Base-by-base conservation (phyloP, 192 early-diverging fungal species). In the Entomortierella beljakovae region DNA sequence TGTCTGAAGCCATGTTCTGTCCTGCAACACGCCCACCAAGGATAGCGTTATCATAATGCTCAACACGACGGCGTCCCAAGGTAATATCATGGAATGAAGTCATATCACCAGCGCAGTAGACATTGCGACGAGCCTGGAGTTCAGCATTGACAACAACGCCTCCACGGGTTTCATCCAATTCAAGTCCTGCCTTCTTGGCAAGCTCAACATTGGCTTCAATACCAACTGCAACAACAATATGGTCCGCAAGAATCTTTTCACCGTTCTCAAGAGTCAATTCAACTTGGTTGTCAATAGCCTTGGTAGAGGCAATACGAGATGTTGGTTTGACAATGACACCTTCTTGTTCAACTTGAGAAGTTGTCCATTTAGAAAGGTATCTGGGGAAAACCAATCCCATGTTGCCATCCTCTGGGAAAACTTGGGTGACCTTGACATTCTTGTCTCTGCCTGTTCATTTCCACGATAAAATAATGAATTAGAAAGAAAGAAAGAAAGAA, bases 71-170 rank as follows among this genome's bases (percentile, higher is more conserved):
- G 48, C 90, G 87, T 32, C 90, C 88, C 10, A 91, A 73, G 4
- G 85, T 85, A 20, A 87, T 71, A 69, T 91, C 90, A 54, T 91
- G 86, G 86, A 85, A 91, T 3, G 86, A 88, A 20, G 83, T 84
- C 64, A 88, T 87, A 67, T 91, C 89, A 46, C 90, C 90, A 34
- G 90, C 90, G 61, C 74, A 87, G 83, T 82, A 91, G 6, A 92
- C 88, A 72, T 88, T 85, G 2, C 76, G 80, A 28, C 87, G 86
- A 20, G 88, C 88, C 68, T 91, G 88, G 7, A 91, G 74, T 64
- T 89, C 88, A 26, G 90, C 88, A 70, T 91, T 91, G 43, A 89
- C 87, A 29, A 86, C 80, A 31, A 91, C 88, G 26, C 90, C 90
- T 54, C 85, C 84, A 37, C 83, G 82, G 37, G 66, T 62, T 25